Conservation (phyloP, 2,329 filamentous ascomycete species). For the Graphilbum ipis-grandicollis region DNA sequence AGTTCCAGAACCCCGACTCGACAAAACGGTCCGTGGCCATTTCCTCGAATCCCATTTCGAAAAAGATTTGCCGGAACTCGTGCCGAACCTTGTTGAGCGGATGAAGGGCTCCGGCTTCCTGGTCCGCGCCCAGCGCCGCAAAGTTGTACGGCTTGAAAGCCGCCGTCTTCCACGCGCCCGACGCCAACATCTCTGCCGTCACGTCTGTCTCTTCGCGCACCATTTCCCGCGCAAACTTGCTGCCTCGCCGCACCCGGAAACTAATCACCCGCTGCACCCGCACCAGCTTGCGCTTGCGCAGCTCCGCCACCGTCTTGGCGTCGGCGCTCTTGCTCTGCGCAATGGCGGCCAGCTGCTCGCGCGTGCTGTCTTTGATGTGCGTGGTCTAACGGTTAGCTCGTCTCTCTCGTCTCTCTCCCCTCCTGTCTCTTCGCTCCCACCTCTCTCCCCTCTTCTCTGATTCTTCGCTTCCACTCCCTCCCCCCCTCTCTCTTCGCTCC, state of each 20-base stretch:
- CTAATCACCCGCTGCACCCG: constrained; percentile 67
- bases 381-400: constrained; percentile 30
- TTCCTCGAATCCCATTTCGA: constrained; percentile 96
- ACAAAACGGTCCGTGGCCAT: constrained; percentile 92
- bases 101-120: constrained; percentile 43
- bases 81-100: constrained; percentile 85
- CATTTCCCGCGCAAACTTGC: constrained; percentile 78
- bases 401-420: background rate
- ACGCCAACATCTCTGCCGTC: constrained; percentile 79
- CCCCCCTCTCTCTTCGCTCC: background rate
- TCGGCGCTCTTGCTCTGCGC: constrained; percentile 52
- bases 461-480: background rate
- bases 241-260: constrained; percentile 71
- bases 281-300: constrained; percentile 86
- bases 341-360: constrained; percentile 57
- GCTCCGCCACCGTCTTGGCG: constrained; percentile 57
- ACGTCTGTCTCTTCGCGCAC: constrained; percentile 88
- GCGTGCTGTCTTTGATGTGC: constrained; percentile 63
- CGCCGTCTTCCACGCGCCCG: constrained; percentile 80
- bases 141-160: constrained; percentile 55
- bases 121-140: constrained; percentile 38
- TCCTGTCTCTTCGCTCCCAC: too few species aligned
- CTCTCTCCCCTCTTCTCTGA: constrained; percentile 2
- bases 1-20: constrained; percentile 98
- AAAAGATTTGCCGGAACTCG: constrained; percentile 96